Evolutionary conservation across 306 rosid species (phyloP).

Genomic region (Sphenostylis stenocarpa): DNA sequence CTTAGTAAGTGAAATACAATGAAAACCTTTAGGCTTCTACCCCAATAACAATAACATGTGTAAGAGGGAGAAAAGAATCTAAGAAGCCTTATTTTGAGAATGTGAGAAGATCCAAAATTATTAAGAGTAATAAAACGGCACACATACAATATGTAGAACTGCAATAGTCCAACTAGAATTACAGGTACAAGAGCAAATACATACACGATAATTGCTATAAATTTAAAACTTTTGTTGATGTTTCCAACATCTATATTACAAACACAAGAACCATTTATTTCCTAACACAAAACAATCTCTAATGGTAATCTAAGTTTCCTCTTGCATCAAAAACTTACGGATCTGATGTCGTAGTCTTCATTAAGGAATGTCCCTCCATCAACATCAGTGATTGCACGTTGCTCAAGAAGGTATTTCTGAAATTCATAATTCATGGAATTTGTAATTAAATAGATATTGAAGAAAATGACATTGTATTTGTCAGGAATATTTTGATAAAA

Average conservation of each 20-base stretch:
- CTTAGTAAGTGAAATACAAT: not conserved
- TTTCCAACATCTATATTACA: not conserved
- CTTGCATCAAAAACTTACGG: conserved; percentile 60
- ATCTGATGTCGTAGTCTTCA: conserved; percentile 89
- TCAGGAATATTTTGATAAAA: conserved; percentile 16
- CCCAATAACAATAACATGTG: not conserved
- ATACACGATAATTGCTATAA: not conserved
- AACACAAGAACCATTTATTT: not conserved
- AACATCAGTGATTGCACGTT: conserved; percentile 71
- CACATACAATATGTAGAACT: not conserved
- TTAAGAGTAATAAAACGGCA: not conserved
- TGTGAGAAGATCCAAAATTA: not conserved
- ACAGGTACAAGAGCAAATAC: not conserved
- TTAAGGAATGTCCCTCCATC: conserved; percentile 86
- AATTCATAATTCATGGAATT: conserved; percentile 31
- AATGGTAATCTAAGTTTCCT: conserved; percentile 9
- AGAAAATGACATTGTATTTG: conserved; percentile 1
- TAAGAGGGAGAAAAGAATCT: not conserved
- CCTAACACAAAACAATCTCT: not conserved
- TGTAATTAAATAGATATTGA: conserved; percentile 10
- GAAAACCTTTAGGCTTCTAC: not conserved
- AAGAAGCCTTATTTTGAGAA: not conserved
- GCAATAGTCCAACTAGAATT: not conserved
- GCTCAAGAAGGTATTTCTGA: conserved; percentile 88
- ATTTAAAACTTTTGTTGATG: not conserved